phyloP scores from a whole-genome alignment of 768 basidiomycete genomes.

The Tephrocybe sp. region DNA sequence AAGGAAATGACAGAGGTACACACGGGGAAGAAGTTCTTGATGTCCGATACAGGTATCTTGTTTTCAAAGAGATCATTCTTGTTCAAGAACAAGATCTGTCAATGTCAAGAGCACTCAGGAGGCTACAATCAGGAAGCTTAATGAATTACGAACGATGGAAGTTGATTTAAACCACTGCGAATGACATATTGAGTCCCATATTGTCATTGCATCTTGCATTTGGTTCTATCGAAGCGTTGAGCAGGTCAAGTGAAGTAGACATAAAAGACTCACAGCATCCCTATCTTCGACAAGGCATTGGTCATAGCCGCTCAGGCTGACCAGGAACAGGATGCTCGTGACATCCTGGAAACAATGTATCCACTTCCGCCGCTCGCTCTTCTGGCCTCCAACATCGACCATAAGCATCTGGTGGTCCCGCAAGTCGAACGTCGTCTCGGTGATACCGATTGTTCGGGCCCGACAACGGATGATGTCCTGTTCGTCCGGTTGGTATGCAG shows the following conservation, averaged over 20 bases:
- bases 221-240: conserved; percentile 61
- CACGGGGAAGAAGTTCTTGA: conserved; percentile 88
- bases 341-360: conserved; percentile 96
- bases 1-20: conserved; percentile 18
- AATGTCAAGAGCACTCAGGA: neutral
- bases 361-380: conserved; percentile 91
- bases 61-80: conserved; percentile 91
- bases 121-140: neutral
- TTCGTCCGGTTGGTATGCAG: conserved; percentile 69
- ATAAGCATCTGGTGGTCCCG: conserved; percentile 83
- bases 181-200: conserved; percentile 98
- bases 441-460: conserved; percentile 88
- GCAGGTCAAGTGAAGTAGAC: neutral
- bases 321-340: conserved; percentile 88
- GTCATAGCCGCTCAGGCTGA: conserved; percentile 90
- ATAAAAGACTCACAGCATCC: conserved; percentile 64
- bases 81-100: conserved; percentile 89
- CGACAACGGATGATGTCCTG: conserved; percentile 87
- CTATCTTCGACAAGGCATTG: conserved; percentile 92
- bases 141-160: conserved; percentile 61
- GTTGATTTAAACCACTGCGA: conserved; percentile 97
- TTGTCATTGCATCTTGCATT: conserved; percentile 99
- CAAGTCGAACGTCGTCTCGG: conserved; percentile 80
- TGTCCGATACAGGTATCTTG: conserved; percentile 79
- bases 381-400: conserved; percentile 93